Base-by-base conservation (phyloP, 176 grass and related monocot genomes). In the Aechmea fasciata region DNA sequence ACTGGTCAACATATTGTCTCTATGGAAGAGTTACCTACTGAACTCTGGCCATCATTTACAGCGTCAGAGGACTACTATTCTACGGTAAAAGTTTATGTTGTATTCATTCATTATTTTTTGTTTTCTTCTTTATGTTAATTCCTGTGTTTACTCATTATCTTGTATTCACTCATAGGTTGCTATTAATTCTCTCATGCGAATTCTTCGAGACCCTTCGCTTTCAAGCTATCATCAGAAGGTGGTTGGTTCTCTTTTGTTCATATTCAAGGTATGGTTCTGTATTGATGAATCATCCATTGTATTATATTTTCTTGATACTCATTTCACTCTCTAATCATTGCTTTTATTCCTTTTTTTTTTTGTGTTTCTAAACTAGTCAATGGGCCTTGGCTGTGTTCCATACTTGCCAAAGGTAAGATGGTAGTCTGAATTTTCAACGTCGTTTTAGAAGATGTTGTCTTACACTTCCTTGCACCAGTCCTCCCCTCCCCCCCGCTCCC, bases 181-280 rank as follows among this genome's bases (percentile, higher is more conserved):
- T 52, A 92, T 97, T 81, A 85, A 79, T 78, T 97, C 94, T 67
- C 86, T 97, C 62, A 97, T 97, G 89, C 69, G 89, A 75, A 90
- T 97, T 81, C 94, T 97, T 67, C 76, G 79, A 79, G 94, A 97
- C 80, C 86, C 94, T 70, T 97, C 94, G 6, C 94, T 97, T 83
- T 89, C 94, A 77, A 97, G 94, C 78, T 97, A 97, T 76, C 94
- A 97, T 79, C 94, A 97, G 70, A 92, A 88, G 85, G 94, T 97
- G 33, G 94, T 97, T 28, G 74, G 74, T 73, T 97, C 94, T 77
- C 87, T 97, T 62, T 79, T 97, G 12, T 97, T 87, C 77, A 92
- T 97, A 79, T 97, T 97, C 77, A 97, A 97, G 89, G 94, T 97
- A 85, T 53, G 15, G 10, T 59, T 18, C 13, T 77, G 67, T 78